Percentiles rank a stretch among this genome's conserved stretches.
These are phyloP conservation scores for Phytophthora vignae DNA, from an alignment of 352 stramenopile species.

Conservation along the genomic window DNA sequence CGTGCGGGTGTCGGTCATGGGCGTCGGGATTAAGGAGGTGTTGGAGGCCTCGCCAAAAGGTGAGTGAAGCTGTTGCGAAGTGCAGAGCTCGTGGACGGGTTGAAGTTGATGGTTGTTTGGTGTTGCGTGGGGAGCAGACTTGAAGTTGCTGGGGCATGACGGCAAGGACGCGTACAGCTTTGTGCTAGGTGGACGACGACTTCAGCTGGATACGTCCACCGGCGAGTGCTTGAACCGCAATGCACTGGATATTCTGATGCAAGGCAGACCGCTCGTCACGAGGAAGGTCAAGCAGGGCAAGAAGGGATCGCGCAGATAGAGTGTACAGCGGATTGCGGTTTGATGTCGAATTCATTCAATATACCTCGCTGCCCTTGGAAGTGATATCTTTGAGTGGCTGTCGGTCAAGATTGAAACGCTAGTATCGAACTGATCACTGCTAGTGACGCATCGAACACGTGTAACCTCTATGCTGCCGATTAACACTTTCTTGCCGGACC, in stretches of 20 bases:
- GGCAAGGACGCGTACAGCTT: conserved; percentile 73
- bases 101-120: conserved; percentile 1
- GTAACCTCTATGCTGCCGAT: too few relatives aligned
- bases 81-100: neutral
- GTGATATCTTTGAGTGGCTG: too few relatives aligned
- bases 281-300: conserved; percentile 73
- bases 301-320: conserved; percentile 44
- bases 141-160: conserved; percentile 62
- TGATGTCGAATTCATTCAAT: too few relatives aligned
- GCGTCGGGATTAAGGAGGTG: conserved; percentile 54
- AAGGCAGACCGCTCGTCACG: conserved; percentile 74
- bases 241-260: conserved; percentile 71
- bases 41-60: conserved; percentile 56
- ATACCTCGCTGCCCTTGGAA: too few relatives aligned
- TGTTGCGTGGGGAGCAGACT: conserved; percentile 39
- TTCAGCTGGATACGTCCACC: conserved; percentile 65
- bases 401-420: too few relatives aligned
- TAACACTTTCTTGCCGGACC: too few relatives aligned
- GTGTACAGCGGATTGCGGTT: too few relatives aligned
- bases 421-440: too few relatives aligned
- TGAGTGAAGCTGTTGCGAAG: conserved; percentile 13
- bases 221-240: conserved; percentile 67
- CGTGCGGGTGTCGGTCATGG: conserved; percentile 60
- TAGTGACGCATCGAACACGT: too few relatives aligned
- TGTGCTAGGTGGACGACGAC: conserved; percentile 52